phyloP scores from a whole-genome alignment of 2,329 filamentous ascomycete genomes.

The Pseudogymnoascus sp. region DNA sequence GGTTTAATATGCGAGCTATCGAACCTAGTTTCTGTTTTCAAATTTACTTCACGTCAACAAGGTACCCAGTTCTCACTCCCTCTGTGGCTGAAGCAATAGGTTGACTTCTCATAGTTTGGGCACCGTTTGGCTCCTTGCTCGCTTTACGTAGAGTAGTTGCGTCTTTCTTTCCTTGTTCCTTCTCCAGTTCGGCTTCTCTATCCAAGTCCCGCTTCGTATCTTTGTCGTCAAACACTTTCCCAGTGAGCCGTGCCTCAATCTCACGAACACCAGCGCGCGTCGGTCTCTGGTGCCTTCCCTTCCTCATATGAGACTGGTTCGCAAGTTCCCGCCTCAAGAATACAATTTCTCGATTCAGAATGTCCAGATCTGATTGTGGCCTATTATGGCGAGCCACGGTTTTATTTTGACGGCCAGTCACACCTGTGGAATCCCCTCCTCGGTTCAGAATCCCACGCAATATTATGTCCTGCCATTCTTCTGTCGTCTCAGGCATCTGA shows the following conservation, averaged over 20 bases:
- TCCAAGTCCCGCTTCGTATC: background rate
- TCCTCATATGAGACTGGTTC: background rate
- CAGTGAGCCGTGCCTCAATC: background rate
- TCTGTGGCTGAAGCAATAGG: background rate
- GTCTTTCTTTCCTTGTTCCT: background rate
- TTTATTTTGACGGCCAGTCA: background rate
- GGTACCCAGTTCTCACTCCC: background rate
- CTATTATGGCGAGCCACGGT: background rate
- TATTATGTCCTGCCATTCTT: background rate
- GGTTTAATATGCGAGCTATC: background rate
- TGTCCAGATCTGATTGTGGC: background rate
- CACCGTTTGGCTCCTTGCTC: background rate
- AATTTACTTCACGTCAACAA: background rate
- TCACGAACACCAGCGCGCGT: background rate
- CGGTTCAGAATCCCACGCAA: background rate
- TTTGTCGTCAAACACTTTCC: background rate
- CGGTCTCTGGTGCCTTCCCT: background rate
- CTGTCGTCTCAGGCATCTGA: background rate
- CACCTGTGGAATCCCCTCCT: background rate
- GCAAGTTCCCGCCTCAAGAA: slow-evolving; percentile 2
- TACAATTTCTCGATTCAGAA: background rate
- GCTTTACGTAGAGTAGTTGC: background rate
- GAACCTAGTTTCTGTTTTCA: background rate
- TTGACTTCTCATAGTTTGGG: background rate
- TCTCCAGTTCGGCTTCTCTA: background rate